A percentile compares a stretch with the other conserved stretches of the same genome.
Evolutionary conservation across 1,284 basidiomycete genomes (phyloP).

Genomic region (Chalciporus sp.): DNA sequence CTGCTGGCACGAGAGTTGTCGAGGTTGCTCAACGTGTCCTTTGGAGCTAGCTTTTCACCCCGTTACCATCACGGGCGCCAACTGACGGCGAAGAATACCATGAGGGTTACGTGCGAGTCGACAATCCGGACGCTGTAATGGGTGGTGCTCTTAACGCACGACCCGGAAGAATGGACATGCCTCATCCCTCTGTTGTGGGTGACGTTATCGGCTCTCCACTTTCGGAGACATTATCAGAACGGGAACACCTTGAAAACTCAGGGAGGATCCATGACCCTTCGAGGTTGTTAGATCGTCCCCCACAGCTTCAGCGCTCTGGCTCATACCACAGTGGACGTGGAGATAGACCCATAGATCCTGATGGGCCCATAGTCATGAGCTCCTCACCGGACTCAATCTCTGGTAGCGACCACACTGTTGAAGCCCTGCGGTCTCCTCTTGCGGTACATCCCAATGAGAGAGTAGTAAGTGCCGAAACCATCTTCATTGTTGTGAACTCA

Average conservation of each 20-base stretch:
- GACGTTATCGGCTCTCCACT: slow-evolving; percentile 16
- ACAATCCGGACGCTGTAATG: slow-evolving; percentile 35
- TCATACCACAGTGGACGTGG: slow-evolving; percentile 27
- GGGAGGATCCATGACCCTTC: slow-evolving; percentile 19
- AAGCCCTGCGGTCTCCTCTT: slow-evolving; percentile 26
- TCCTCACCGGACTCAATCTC: slow-evolving; percentile 25
- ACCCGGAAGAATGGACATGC: slow-evolving; percentile 27
- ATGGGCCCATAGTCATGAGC: slow-evolving; percentile 30
- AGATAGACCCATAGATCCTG: slow-evolving; percentile 15
- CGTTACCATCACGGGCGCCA: slow-evolving; percentile 35
- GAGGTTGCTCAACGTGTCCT: slow-evolving; percentile 8
- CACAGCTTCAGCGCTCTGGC: slow-evolving; percentile 19
- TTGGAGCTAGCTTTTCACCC: slow-evolving; percentile 32
- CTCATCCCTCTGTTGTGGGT: slow-evolving; percentile 28
- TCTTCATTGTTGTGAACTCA: not conserved
- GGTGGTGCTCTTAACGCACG: slow-evolving; percentile 36
- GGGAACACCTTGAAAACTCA: slow-evolving; percentile 22
- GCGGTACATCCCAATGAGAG: slow-evolving; percentile 27
- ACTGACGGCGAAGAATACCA: slow-evolving; percentile 35
- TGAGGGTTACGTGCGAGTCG: slow-evolving; percentile 36
- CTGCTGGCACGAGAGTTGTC: not conserved
- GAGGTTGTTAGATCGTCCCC: slow-evolving; percentile 30
- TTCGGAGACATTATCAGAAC: slow-evolving; percentile 31
- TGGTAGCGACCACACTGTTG: slow-evolving; percentile 35
- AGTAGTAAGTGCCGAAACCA: slow-evolving; percentile 23